Base-by-base conservation (phyloP, 2,329 filamentous ascomycete species). In the Colletotrichum sp. region DNA sequence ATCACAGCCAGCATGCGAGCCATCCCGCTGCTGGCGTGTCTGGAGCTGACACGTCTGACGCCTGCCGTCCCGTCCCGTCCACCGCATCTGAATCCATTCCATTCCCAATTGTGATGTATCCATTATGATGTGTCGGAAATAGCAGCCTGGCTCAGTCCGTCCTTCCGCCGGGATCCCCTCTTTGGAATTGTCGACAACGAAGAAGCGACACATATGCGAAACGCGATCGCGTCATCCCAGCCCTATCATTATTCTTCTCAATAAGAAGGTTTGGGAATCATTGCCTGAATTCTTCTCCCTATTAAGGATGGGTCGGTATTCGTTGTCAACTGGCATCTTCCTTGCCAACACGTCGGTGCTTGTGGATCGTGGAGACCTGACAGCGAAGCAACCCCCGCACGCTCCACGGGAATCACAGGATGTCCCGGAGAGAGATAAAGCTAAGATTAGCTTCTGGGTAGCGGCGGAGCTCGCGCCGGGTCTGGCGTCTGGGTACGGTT, bases 371-470 rank as follows among this genome's bases (percentile, higher is more conserved):
- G 36, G 26, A 32, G 36, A 15, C 24, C 13, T 49, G 36, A 44
- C 63, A 66, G 63, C 63, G 34, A 32, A 66, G 63, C 63, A 49
- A 30, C 3, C 34, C 34, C 36, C 63, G 16, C 63, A 10, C 62
- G 13, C 30, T 15, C 34, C 63, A 39, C 63, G 36, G 62, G 9
- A 65, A 65, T 21, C 62, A 39, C 4, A 32, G 26, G 63, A 16
- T 30, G 28, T 26, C 63, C 16, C 13, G 13, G 8, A 13, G 10
- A 13, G 30, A 32, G 30, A 21, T 32, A 21, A 66, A 32, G 36
- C 63, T 49, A 49, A 49, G 63, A 66, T 66, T 66, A 30, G 36
- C 63, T 12, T 49, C 18, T 15, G 30, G n/a, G 32, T 39, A 30
- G 26, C 24, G 24, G 63, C 63, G 15, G 21, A n/a, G 21, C 18